Percentiles rank a stretch among this genome's conserved stretches.
These are phyloP conservation scores for Lachancea fermentati DNA, from an alignment of 805 yeast genomes.

Conservation along the genomic window DNA sequence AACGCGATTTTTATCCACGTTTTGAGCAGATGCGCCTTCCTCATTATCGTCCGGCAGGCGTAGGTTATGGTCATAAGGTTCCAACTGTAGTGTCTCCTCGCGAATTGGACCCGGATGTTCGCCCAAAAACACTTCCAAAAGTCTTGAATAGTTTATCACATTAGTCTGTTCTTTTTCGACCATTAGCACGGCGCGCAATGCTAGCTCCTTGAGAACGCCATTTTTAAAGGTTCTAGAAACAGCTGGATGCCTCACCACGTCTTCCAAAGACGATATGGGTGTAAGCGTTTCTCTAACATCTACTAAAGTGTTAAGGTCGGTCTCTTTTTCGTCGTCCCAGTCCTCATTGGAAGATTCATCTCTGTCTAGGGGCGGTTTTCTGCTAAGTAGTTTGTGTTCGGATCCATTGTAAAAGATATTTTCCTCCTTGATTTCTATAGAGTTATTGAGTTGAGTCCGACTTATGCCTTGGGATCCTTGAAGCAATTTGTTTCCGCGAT, in stretches of 20 bases:
- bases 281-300: constrained; percentile 57
- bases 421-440: constrained; percentile 30
- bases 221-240: constrained; percentile 60
- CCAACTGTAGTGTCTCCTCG: constrained; percentile 60
- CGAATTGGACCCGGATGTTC: constrained; percentile 71
- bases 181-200: constrained; percentile 66
- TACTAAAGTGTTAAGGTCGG: constrained; percentile 43
- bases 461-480: constrained; percentile 44
- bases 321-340: constrained; percentile 33
- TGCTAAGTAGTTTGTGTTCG: constrained; percentile 30
- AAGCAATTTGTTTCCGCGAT: constrained; percentile 55
- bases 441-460: constrained; percentile 36
- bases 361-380: constrained; percentile 20
- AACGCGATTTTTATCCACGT: constrained; percentile 5
- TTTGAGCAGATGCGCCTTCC: constrained; percentile 13
- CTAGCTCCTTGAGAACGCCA: constrained; percentile 51
- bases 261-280: constrained; percentile 78
- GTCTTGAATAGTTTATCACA: constrained; percentile 61
- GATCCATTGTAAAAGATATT: constrained; percentile 33
- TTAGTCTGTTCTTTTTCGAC: constrained; percentile 78
- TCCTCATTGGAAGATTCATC: constrained; percentile 19
- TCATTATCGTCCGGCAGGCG: constrained; percentile 24
- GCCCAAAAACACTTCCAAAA: constrained; percentile 77
- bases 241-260: constrained; percentile 65
- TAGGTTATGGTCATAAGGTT: constrained; percentile 64